Conservation (phyloP, 108 stramenopile genomes). For the Stephanodiscus minutulus region DNA sequence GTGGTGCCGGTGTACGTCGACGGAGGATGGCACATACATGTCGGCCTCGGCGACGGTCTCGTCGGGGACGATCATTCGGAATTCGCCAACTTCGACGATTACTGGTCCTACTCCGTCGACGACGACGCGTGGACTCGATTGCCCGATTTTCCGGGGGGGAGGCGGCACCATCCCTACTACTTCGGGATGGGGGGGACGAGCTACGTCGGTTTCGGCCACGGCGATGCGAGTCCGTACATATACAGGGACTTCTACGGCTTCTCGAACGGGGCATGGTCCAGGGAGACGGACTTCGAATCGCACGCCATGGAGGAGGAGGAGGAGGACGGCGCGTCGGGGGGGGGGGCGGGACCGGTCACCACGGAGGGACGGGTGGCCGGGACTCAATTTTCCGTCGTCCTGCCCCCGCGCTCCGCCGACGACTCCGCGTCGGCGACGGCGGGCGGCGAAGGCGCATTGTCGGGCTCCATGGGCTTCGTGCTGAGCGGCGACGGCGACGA, state of each 20-base stretch:
- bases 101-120: constrained; percentile 27
- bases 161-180: constrained; percentile 46
- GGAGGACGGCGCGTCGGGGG: neutral
- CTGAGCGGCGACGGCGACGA: constrained; percentile 46
- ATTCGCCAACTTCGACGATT: constrained; percentile 36
- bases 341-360: constrained; percentile 5
- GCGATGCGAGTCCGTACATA: constrained; percentile 6
- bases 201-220: constrained; percentile 44
- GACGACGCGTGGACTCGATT: constrained; percentile 25
- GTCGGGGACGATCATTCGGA: neutral
- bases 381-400: constrained; percentile 36
- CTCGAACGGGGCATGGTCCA: neutral
- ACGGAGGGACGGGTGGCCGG: constrained; percentile 49
- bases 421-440: neutral
- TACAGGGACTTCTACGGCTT: constrained; percentile 33
- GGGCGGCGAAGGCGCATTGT: neutral
- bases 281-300: neutral
- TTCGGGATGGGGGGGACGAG: constrained; percentile 21
- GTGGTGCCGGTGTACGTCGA: constrained; percentile 21
- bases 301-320: neutral
- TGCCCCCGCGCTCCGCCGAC: neutral
- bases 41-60: constrained; percentile 37
- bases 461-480: constrained; percentile 40
- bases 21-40: constrained; percentile 41
- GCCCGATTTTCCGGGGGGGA: constrained; percentile 20